Base-by-base conservation (phyloP, 805 yeast genomes). In the Hanseniaspora meyeri region DNA sequence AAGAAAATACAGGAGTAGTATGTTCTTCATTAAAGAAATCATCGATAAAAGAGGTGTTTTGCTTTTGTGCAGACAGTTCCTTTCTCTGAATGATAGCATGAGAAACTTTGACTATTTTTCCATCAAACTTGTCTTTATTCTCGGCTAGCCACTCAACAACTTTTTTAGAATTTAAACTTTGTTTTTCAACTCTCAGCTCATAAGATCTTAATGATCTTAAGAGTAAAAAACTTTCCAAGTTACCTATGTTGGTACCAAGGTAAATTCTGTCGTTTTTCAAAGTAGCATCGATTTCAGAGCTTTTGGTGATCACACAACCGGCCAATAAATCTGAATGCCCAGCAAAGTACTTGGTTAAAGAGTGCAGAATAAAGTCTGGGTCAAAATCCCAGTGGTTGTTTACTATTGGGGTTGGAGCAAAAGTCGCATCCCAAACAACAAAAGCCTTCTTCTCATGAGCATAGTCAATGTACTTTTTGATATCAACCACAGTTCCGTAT, bases 271-370 rank as follows among this genome's bases (percentile, higher is more conserved):
- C 96, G 0, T 66, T 68, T 5, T 74, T 68, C 59, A 90, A 73
- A 45, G 71, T 64, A 24, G 70, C 62, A 57, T 77, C 76, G 6
- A 74, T 74, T 2, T 71, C 68, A 9, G 64, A 61, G 59, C 79
- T 79, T 65, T 83, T 82, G n/a, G 85, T 81, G 19, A 82, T 80
- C 19, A 89, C 69, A 12, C 84, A 73, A 37, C 97, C 97, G 5
- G 95, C 89, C 51, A 90, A 72, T 45, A 89, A 71, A 67, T 90
- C 97, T 7, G 95, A 86, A 69, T 90, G 96, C n/a, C 97, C 97
- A 42, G 95, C 96, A 64, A 88, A 84, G 70, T 84, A 91, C 67
- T 90, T 90, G 0, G 96, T 90, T 1, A 89, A 96, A 1, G 96
- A 87, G 68, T 90, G 96, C 78, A 91, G 73, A n/a, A 91, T 81